These are phyloP conservation scores for Geotrichum reessii DNA, from an alignment of 1,139 yeast species.

Conservation along the genomic window DNA sequence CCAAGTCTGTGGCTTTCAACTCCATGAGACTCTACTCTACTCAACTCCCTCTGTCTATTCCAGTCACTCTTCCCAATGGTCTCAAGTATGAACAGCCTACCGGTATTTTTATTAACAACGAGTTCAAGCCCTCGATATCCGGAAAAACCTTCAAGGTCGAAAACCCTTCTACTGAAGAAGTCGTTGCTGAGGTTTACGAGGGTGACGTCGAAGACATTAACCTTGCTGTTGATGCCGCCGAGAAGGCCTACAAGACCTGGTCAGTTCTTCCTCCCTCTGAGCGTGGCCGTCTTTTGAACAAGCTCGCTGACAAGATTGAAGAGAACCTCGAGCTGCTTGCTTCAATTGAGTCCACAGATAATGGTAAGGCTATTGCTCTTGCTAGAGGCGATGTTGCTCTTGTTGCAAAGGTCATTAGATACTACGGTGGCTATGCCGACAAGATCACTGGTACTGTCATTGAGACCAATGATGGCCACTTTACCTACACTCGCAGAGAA, in stretches of 20 bases:
- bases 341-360: slow-evolving; percentile 74
- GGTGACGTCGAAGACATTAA: slow-evolving; percentile 56
- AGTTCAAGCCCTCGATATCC: slow-evolving; percentile 47
- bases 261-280: slow-evolving; percentile 44
- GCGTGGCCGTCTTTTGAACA: slow-evolving; percentile 53
- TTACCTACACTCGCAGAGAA: slow-evolving; percentile 55
- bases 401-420: slow-evolving; percentile 52
- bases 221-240: slow-evolving; percentile 53
- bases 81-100: slow-evolving; percentile 57
- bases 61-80: slow-evolving; percentile 59
- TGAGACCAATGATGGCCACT: slow-evolving; percentile 58
- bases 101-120: slow-evolving; percentile 59
- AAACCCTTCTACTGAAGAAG: slow-evolving; percentile 55
- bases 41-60: slow-evolving; percentile 27
- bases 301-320: slow-evolving; percentile 62
- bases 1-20: slow-evolving; percentile 9
- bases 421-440: slow-evolving; percentile 81
- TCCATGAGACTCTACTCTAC: slow-evolving; percentile 14
- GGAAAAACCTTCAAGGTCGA: slow-evolving; percentile 50
- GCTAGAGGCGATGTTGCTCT: slow-evolving; percentile 55
- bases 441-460: slow-evolving; percentile 61
- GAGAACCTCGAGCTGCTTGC: slow-evolving; percentile 55
- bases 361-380: slow-evolving; percentile 64
- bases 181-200: slow-evolving; percentile 49
- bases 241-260: slow-evolving; percentile 50